Evolutionary conservation across 192 early-diverging fungal genomes (phyloP), one percentile per base, ranked within the genome.

Genomic region (Entophlyctis luteolus): DNA sequence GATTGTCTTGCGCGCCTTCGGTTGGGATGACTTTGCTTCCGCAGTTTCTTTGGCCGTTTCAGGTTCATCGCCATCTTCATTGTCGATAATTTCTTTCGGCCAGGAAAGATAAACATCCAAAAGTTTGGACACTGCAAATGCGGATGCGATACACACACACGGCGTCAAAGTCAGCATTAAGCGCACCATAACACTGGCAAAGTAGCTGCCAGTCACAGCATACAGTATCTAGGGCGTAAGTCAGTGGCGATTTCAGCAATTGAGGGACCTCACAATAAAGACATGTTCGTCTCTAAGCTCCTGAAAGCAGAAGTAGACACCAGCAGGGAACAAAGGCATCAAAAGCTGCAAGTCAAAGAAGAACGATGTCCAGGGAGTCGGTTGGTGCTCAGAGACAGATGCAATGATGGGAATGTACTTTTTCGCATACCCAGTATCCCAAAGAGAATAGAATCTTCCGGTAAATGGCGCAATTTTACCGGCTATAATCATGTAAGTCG

Each of bases 171-270:
- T 98, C 47, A 99, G 80, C 84, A 99, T 98, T 48, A 99, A 80
- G 50, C 98, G 94, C 36, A 99, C 96, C 98, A 99, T 99, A 53
- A 99, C 98, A 55, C 98, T 92, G 14, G 98, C 93, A 88, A 99
- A 99, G 80, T 99, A 99, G 4, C 94, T 90, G 1, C 95, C 95
- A 76, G 95, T 94, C n/a, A 95, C 78, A n/a, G 90, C 84, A 76
- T 99, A 99, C 0, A 99, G 77, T 48, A 98, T 94, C 59, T 72
- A 59, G 27, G 65, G n/a, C 8, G 10, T 16, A 27, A 23, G 2
- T 23, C n/a, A n/a, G 27, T 8, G 29, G 29, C 36, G 10, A n/a
- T n/a, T n/a, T n/a, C n/a, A n/a, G n/a, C n/a, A n/a, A n/a, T n/a
- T n/a, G n/a, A n/a, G n/a, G 22, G 42, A 28, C 46, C 65, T 32